Evolutionary conservation across 768 basidiomycete species (phyloP), one percentile per base, ranked within the genome.

Genomic region (Galerina marginata): DNA sequence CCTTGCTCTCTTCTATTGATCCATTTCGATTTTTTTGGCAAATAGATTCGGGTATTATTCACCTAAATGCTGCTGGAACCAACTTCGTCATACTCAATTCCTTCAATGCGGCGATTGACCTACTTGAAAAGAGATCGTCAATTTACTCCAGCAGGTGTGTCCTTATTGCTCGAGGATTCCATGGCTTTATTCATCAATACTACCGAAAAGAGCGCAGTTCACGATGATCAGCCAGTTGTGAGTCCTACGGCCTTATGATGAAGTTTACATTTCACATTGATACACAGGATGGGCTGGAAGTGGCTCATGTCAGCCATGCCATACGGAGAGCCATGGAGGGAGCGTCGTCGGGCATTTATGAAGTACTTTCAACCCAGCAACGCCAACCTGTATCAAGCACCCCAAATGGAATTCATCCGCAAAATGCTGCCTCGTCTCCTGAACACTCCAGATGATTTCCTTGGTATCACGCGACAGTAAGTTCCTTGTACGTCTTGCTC

Each of bases 271-370:
- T n/a, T n/a, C n/a, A n/a, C n/a, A n/a, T n/a, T n/a, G n/a, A n/a
- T n/a, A n/a, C n/a, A n/a, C n/a, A n/a, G 82, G 37, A 78, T 81
- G 69, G 79, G 79, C 2, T 78, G 75, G 66, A 72, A 71, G 23
- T 81, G 77, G 74, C 68, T 74, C 49, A 73, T 82, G 53, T 71
- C 72, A 2, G 65, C 76, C 39, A 74, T 80, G 74, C 72, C 70
- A 4, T 82, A 82, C 43, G 77, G 77, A 20, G 68, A 73, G 39
- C 45, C 49, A 36, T 83, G 83, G 82, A 77, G 71, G 49, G 71
- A 72, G 9, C 75, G 76, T 25, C 74, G 83, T 9, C 72, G 75
- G n/a, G 50, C 76, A 11, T 81, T 83, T 62, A 73, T 76, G 40
- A 67, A 77, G 50, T 75, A 82, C 56, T 78, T 83, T 60, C 75